These are phyloP conservation scores for Hypomontagnella submonticulosa DNA, from an alignment of 495 filamentous ascomycete genomes.

Conservation along the genomic window DNA sequence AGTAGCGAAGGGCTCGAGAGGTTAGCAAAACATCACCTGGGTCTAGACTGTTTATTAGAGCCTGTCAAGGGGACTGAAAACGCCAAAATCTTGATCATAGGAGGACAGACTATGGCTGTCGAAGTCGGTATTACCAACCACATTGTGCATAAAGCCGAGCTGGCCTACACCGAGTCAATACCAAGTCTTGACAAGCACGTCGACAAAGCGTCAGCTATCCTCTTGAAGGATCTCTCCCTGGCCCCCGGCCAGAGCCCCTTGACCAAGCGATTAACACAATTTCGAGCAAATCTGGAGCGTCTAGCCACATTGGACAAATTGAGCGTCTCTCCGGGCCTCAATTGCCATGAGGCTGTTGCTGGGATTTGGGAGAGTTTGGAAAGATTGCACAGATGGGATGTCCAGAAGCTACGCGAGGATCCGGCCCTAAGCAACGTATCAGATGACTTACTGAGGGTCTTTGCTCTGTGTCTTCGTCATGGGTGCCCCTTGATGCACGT, in stretches of 20 bases:
- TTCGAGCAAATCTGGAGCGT: constrained; percentile 82
- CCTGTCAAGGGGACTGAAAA: constrained; percentile 56
- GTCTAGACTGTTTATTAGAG: constrained; percentile 78
- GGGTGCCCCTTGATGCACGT: constrained; percentile 85
- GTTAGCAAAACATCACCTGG: constrained; percentile 70
- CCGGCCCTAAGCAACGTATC: constrained; percentile 55
- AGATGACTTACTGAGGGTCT: constrained; percentile 63
- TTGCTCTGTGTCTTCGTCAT: constrained; percentile 72
- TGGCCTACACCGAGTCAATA: constrained; percentile 59
- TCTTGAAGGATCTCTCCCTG: constrained; percentile 64
- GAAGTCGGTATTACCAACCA: constrained; percentile 64
- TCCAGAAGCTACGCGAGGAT: constrained; percentile 68
- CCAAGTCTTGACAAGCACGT: constrained; percentile 62
- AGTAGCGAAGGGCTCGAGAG: constrained; percentile 85
- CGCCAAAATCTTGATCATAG: constrained; percentile 72
- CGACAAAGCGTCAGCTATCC: constrained; percentile 61
- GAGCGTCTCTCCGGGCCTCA: constrained; percentile 75
- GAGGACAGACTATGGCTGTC: constrained; percentile 69
- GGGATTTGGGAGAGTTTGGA: constrained; percentile 76
- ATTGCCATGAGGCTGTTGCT: constrained; percentile 88
- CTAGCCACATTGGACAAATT: constrained; percentile 82
- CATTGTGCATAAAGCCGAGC: constrained; percentile 59
- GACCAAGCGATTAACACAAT: constrained; percentile 72
- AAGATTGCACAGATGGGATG: constrained; percentile 73
- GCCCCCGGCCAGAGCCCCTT: constrained; percentile 58